Base-by-base conservation (phyloP, 345 rosid genomes). In the Eucalyptus grandis region DNA sequence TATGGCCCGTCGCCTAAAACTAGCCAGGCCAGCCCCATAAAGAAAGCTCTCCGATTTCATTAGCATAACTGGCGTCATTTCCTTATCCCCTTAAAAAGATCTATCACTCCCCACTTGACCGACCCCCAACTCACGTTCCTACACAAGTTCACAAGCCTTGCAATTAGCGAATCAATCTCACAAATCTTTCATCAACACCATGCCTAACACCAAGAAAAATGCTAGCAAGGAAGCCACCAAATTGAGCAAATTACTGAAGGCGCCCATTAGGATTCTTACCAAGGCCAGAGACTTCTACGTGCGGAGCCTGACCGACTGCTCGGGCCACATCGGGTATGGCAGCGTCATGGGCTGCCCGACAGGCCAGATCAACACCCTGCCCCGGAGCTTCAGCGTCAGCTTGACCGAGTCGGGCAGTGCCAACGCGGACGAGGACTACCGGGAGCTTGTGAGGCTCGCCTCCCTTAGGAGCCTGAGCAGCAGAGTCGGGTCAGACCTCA, bases 261-360 rank as follows among this genome's bases (percentile, higher is more conserved):
- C 93, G 62, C 94, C 97, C 2, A 6, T 93, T 6, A 92, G 91
- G 86, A 49, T 95, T 50, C 90, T 97, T 89, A 53, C 72, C 86
- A 93, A 89, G 91, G 95, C 95, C 82, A 90, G 94, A 85, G 95
- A 95, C 72, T 92, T 94, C 14, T 96, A 95, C 92, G 89, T 96
- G 54, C 94, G 90, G n/a, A 91, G 96, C 94, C 89, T 95, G 93
- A 88, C 91, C 5, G 94, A 94, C 85, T 96, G 92, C 67, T 94
- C 99, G 30, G 96, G 91, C 56, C 92, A 90, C 86, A 24, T 91
- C 47, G 89, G 88, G 9, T 67, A 87, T 11, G 95, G 92, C 37
- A 86, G 53, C 49, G 90, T 27, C 90, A 89, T 90, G 92, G 98
- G 91, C 15, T 91, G 90, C 89, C 96, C 93, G 2, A 89, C 90